Percentiles rank a stretch among this genome's conserved stretches.
Evolutionary conservation across 2,329 filamentous ascomycete genomes (phyloP).

Genomic region (Drechslerella stenobrocha): DNA sequence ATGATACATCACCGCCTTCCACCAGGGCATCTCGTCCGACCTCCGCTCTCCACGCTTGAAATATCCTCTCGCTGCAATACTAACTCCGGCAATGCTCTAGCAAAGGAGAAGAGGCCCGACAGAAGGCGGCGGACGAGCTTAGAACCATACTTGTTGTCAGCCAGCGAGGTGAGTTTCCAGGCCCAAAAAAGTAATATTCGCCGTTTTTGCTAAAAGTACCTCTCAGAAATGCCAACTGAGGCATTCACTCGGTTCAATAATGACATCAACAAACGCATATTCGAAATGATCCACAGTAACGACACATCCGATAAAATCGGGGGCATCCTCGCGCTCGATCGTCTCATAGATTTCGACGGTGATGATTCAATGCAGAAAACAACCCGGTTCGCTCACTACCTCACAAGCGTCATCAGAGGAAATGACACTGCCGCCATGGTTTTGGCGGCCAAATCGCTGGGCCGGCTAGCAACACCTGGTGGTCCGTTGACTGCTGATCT

Average conservation of each 20-base stretch:
- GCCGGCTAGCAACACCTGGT: conserved; percentile 86
- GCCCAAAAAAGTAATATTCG: too few species aligned
- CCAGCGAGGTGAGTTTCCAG: conserved; percentile 59
- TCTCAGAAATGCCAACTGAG: conserved; percentile 73
- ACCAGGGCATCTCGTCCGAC: too few species aligned
- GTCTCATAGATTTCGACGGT: conserved; percentile 92
- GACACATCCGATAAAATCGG: conserved; percentile 87
- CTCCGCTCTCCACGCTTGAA: too few species aligned
- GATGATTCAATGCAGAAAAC: conserved; percentile 92
- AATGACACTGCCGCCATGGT: conserved; percentile 91
- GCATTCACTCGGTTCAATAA: conserved; percentile 74
- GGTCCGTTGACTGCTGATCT: conserved; percentile 92
- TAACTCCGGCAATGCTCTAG: neutral
- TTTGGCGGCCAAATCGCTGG: conserved; percentile 82
- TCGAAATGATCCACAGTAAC: conserved; percentile 76
- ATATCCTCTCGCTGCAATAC: too few species aligned
- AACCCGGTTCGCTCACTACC: conserved; percentile 86
- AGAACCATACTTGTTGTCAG: conserved; percentile 58
- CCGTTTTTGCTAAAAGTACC: too few species aligned
- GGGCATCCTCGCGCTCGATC: conserved; percentile 87
- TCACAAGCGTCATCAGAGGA: conserved; percentile 83
- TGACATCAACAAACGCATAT: conserved; percentile 68
- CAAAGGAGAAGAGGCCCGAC: conserved; percentile 58
- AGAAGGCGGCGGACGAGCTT: conserved; percentile 58
- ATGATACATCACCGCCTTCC: too few species aligned